Conservation (phyloP, 208 protist genomes). For the Acanthamoeba royreba region DNA sequence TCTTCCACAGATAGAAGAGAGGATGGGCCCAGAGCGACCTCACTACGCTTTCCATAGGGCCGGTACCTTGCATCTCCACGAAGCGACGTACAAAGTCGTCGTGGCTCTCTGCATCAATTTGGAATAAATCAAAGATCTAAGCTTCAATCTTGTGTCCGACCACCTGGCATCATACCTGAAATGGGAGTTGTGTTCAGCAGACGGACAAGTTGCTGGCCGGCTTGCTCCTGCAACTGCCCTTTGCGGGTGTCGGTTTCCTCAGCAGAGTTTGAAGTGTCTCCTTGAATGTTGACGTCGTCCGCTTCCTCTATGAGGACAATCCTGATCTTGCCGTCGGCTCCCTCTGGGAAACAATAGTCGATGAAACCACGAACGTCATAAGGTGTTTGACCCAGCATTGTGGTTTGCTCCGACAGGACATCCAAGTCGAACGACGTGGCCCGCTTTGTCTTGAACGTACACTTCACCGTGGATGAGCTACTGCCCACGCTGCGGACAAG, state of each 20-base stretch:
- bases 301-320: background rate
- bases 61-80: conserved; percentile 9
- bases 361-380: background rate
- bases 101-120: background rate
- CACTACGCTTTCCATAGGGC: background rate
- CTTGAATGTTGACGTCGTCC: background rate
- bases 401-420: background rate
- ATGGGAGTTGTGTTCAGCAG: background rate
- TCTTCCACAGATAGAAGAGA: background rate
- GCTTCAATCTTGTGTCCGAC: too few relatives aligned
- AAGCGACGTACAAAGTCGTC: background rate
- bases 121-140: too few relatives aligned
- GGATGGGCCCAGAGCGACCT: background rate
- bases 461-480: too few relatives aligned
- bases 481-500: background rate
- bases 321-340: background rate
- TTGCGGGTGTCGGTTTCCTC: background rate
- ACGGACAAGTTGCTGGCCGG: background rate
- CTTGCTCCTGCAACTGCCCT: background rate
- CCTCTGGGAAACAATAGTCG: background rate
- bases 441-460: background rate
- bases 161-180: too few relatives aligned
- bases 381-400: background rate
- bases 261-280: background rate
- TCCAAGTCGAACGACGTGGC: background rate